phyloP scores from a whole-genome alignment of 495 filamentous ascomycete species.

The Xylaria intraflava region DNA sequence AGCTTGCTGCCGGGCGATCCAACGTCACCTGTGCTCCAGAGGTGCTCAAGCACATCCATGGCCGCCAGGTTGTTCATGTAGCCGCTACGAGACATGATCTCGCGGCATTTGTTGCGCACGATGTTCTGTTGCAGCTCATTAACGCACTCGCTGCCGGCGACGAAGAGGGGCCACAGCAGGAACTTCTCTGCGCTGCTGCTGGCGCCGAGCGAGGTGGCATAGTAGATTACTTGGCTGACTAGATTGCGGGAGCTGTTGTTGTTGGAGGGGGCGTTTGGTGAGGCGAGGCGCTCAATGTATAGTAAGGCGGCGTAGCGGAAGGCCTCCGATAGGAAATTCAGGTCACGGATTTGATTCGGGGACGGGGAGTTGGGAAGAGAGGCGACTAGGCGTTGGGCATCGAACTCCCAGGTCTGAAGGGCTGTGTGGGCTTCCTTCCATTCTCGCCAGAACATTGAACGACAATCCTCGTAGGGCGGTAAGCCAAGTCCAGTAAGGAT shows the following conservation, averaged over 20 bases:
- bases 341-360: slow-evolving; percentile 43
- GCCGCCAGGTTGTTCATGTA: slow-evolving; percentile 90
- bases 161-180: slow-evolving; percentile 89
- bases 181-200: slow-evolving; percentile 68
- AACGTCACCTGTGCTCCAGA: slow-evolving; percentile 59
- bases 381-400: slow-evolving; percentile 40
- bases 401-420: slow-evolving; percentile 77
- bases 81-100: slow-evolving; percentile 79
- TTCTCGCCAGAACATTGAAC: slow-evolving; percentile 71
- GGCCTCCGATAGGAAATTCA: slow-evolving; percentile 67
- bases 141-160: slow-evolving; percentile 85
- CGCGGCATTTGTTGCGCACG: slow-evolving; percentile 71
- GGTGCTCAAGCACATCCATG: slow-evolving; percentile 74
- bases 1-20: slow-evolving; percentile 33
- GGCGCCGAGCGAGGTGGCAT: slow-evolving; percentile 68
- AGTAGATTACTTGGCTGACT: slow-evolving; percentile 71
- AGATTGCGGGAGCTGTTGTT: slow-evolving; percentile 78
- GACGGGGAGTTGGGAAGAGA: slow-evolving; percentile 40
- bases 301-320: slow-evolving; percentile 86
- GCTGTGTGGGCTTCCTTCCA: slow-evolving; percentile 72
- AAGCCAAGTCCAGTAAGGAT: slow-evolving; percentile 29
- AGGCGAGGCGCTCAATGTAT: slow-evolving; percentile 83
- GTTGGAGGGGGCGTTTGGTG: slow-evolving; percentile 64
- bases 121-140: slow-evolving; percentile 70
- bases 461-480: slow-evolving; percentile 43